Evolutionary conservation across 371 early-diverging fungal species (phyloP).

Genomic region (Mortierella sp.): DNA sequence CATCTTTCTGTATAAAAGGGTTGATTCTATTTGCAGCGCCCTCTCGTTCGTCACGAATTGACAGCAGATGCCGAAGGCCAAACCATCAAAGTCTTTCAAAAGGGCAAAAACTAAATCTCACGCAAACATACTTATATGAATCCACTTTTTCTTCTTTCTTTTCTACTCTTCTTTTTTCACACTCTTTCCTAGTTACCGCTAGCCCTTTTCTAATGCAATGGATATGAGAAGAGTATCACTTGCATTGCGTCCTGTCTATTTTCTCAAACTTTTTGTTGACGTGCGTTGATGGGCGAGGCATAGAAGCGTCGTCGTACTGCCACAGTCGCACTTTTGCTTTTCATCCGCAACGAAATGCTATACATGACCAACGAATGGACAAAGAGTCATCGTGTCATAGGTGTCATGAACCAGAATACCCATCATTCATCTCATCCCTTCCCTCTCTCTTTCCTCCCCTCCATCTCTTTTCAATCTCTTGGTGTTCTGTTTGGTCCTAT

Average conservation of each 20-base stretch:
- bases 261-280: slow-evolving; percentile 3
- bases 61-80: not conserved
- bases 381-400: not conserved
- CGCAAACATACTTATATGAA: not conserved
- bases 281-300: not conserved
- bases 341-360: not conserved
- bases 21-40: too few relatives aligned
- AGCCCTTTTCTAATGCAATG: not conserved
- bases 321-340: not conserved
- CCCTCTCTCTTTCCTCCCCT: not conserved
- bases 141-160: not conserved
- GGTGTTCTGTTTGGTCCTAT: not conserved
- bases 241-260: not conserved
- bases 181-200: not conserved
- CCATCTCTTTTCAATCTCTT: not conserved
- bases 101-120: not conserved
- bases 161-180: not conserved
- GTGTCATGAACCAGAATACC: not conserved
- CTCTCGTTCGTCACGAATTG: too few relatives aligned
- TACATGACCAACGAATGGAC: not conserved
- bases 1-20: too few relatives aligned
- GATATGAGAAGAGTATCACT: not conserved
- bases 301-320: not conserved
- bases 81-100: not conserved
- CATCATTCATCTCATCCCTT: not conserved